Evolutionary conservation across 176 grass and related monocot genomes (phyloP), one percentile per base, ranked within the genome.

Genomic region (Bothriochloa decipiens): DNA sequence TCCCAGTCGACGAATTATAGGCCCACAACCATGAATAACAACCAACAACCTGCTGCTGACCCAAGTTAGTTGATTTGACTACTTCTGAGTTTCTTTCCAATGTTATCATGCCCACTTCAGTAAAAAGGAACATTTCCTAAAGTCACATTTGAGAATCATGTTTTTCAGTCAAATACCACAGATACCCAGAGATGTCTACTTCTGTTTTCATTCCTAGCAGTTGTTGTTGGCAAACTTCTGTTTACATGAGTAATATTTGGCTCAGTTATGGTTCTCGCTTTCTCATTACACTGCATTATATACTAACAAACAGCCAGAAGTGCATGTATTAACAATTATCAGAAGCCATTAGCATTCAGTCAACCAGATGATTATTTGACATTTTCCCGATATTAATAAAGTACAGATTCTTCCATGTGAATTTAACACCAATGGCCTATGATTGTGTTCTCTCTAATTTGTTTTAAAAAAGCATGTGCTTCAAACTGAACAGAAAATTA

Each of bases 41-140:
- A 65, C 68, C 75, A 87, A 71, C 83, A 84, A 92, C 49, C 93
- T 75, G 64, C 68, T 27, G 62, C 70, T 0, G 88, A 88, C 67
- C 75, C 84, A 88, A 95, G 96, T 95, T 79, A 93, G 89, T 93
- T 52, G 11, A 68, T 75, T 68, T 45, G 20, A 43, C 20, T 84
- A 15, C 50, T 76, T 77, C 13, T 17, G 32, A 75, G 62, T 42
- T 72, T 85, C 3, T 81, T 86, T 63, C 36, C 23, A 57, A 39
- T 43, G 68, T 72, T 68, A 74, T 32, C 8, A 36, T 78, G 12
- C 2, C 5, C 14, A 73, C 1, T 67, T 78, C 47, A 60, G 22
- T 73, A 28, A 61, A 61, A 23, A 78, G 58, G 35, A 75, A 72
- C 26, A 63, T 58, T 1, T 72, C 33, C 62, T 33, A 7, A 25